Evolutionary conservation across 1,284 basidiomycete genomes (phyloP).

Genomic region (Naganishia liquefaciens): DNA sequence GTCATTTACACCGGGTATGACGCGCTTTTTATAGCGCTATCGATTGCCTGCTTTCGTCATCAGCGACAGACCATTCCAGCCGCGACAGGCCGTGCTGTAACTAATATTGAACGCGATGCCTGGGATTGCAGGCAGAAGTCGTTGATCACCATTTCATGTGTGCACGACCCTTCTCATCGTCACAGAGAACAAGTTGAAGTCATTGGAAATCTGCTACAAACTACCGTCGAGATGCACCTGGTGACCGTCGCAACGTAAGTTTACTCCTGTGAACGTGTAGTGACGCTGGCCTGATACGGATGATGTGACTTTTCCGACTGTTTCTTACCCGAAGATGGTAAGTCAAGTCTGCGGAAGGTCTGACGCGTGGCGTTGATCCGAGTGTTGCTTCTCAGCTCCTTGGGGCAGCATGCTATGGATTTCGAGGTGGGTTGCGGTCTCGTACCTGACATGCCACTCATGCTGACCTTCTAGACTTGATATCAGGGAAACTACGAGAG

Average conservation of each 20-base stretch:
- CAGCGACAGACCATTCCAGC: not conserved
- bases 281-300: too few relatives aligned
- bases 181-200: too few relatives aligned
- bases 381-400: slow-evolving; percentile 61
- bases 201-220: not conserved
- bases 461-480: slow-evolving; percentile 10
- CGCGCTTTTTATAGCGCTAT: not conserved
- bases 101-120: not conserved
- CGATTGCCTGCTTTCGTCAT: slow-evolving; percentile 3
- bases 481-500: slow-evolving; percentile 85
- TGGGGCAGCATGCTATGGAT: slow-evolving; percentile 96
- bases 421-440: slow-evolving; percentile 64
- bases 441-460: not conserved
- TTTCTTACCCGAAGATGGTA: not conserved
- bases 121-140: not conserved
- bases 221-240: slow-evolving; percentile 42
- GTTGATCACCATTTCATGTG: not conserved
- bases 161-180: not conserved
- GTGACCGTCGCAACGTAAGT: slow-evolving; percentile 55
- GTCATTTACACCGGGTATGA: too few relatives aligned
- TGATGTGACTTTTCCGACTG: not conserved
- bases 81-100: not conserved
- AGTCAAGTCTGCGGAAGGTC: not conserved
- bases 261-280: slow-evolving; percentile 57
- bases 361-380: not conserved